Evolutionary conservation across 1,139 yeast genomes (phyloP).

Genomic region (Schwanniomyces etchellsii): DNA sequence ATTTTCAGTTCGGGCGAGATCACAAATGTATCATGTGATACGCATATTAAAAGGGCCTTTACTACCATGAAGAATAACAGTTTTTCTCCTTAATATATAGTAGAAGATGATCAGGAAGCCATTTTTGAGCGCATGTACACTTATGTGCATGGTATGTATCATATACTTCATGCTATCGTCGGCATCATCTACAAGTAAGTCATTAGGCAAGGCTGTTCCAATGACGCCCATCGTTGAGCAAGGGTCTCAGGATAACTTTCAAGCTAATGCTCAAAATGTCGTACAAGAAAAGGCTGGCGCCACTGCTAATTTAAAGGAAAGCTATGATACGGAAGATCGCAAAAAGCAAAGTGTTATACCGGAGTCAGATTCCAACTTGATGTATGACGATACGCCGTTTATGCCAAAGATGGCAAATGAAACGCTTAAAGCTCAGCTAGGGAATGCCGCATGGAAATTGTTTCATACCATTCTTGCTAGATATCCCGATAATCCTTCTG

Average conservation of each 20-base stretch:
- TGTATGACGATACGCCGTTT: conserved; percentile 44
- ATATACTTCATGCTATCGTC: conserved; percentile 21
- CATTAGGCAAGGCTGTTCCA: conserved; percentile 22
- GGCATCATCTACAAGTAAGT: conserved; percentile 13
- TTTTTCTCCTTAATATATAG: too few species aligned
- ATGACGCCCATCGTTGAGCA: conserved; percentile 10
- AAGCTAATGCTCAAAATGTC: not conserved
- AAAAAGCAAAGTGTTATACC: conserved; percentile 1
- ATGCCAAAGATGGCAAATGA: conserved; percentile 82
- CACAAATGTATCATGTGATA: too few species aligned
- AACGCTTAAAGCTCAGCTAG: conserved; percentile 63
- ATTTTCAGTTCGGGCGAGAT: too few species aligned
- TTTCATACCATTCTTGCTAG: conserved; percentile 89
- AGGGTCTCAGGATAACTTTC: conserved; percentile 3
- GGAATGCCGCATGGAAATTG: conserved; percentile 82
- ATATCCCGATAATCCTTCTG: conserved; percentile 77
- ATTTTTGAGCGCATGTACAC: conserved; percentile 17
- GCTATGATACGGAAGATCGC: conserved; percentile 1
- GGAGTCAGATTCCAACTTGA: not conserved
- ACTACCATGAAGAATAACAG: too few species aligned
- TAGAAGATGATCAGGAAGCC: conserved; percentile 22
- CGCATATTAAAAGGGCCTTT: too few species aligned
- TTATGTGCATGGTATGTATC: conserved; percentile 18
- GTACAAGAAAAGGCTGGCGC: conserved; percentile 1
- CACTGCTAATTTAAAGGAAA: conserved; percentile 5